Evolutionary conservation across 768 basidiomycete genomes (phyloP).

Genomic region (Mrakia hoshinonis): DNA sequence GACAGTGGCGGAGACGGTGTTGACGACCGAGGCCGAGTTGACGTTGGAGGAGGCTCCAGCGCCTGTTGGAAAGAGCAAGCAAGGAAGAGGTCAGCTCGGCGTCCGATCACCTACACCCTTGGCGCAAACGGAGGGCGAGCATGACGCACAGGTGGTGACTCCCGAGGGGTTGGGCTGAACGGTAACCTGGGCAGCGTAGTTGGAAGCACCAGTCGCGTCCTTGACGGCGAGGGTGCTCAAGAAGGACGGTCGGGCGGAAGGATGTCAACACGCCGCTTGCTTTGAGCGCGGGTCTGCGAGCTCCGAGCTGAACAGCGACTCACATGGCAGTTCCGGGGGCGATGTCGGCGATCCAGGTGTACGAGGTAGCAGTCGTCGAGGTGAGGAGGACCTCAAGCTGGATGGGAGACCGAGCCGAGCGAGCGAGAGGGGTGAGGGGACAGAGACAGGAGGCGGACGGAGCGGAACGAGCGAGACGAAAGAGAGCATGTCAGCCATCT

Average conservation of each 20-base stretch:
- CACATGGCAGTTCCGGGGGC: conserved; percentile 12
- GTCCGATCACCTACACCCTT: neutral
- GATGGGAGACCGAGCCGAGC: neutral
- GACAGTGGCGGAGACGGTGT: neutral
- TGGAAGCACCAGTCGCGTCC: conserved; percentile 17
- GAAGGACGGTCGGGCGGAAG: neutral
- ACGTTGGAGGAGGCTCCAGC: conserved; percentile 12
- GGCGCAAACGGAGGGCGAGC: neutral
- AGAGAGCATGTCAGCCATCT: neutral
- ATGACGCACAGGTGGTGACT: conserved; percentile 15
- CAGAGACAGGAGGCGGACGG: neutral
- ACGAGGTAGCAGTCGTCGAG: conserved; percentile 10
- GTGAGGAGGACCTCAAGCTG: conserved; percentile 28
- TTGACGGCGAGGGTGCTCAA: conserved; percentile 13
- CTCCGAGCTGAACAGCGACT: neutral
- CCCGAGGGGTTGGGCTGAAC: conserved; percentile 1
- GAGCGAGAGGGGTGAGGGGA: neutral
- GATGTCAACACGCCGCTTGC: neutral
- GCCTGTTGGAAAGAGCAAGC: neutral
- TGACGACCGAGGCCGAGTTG: neutral
- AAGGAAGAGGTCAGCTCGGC: neutral
- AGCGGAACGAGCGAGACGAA: neutral
- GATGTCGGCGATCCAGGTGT: conserved; percentile 30
- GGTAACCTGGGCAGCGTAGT: conserved; percentile 16
- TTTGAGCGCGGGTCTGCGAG: neutral